Base-by-base conservation (phyloP, 176 grass and related monocot genomes). In the barley (Hordeum vulgare) region DNA sequence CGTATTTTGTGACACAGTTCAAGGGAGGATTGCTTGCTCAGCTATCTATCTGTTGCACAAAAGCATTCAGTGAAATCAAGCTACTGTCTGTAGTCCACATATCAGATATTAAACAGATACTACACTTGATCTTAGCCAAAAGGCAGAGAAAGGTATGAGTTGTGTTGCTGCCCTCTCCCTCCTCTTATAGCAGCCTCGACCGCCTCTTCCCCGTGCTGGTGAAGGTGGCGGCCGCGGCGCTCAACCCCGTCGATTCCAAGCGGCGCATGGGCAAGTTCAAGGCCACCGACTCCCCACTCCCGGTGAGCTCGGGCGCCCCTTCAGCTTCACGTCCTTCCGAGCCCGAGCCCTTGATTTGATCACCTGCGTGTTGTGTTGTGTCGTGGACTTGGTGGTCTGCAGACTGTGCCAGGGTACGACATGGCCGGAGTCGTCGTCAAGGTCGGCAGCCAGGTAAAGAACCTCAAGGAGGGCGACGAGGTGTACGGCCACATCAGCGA, bases 381-480 rank as follows among this genome's bases (percentile, higher is more conserved):
- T 26, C 1, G 31, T 33, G 31, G 31, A 20, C 9, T n/a, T n/a
- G n/a, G n/a, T 53, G 35, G 3, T 81, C 61, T 11, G 83, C 73
- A 98, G 93, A 99, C 91, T n/a, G 91, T 99, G 78, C 96, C 91
- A 15, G 91, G 93, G 78, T 99, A 99, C 75, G 96, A 99, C 56
- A 79, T 96, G 34, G 91, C 93, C 21, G 93, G 96, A 75, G 64
- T 93, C 11, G 93, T 95, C 8, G 83, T 94, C 11, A 96, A 96
- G 91, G 89, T 92, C n/a, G 93, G 96, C 21, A 72, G 81, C 28
- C 31, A 92, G 85, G 93, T 92, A 25, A 90, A 92, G 51, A 40
- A 17, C 8, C 54, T 96, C 4, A 99, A 92, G 76, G 87, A 92
- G 60, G 93, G 93, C 53, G 93, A 99, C 83, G 93, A 94, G 87